A percentile compares a stretch with the other conserved stretches of the same genome.
phyloP scores from a whole-genome alignment of 1,284 basidiomycete genomes.

The Volvariella volvacea region DNA sequence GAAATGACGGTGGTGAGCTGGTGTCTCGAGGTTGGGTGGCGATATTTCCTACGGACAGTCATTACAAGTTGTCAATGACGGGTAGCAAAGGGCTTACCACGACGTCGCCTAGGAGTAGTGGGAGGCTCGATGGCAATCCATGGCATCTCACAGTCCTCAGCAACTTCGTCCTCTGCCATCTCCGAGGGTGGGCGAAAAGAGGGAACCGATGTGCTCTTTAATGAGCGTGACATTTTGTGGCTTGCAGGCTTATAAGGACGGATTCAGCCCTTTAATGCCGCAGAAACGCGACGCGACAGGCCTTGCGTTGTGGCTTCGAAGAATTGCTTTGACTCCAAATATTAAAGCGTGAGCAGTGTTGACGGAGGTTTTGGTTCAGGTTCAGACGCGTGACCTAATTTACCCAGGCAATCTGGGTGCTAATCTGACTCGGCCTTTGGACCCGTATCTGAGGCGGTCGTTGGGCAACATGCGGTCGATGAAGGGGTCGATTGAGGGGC shows the following conservation, averaged over 20 bases:
- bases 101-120: not conserved
- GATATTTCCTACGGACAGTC: not conserved
- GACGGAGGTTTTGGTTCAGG: not conserved
- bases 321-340: too few relatives aligned
- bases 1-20: constrained; percentile 33
- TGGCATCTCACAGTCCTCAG: not conserved
- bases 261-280: not conserved
- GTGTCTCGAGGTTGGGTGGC: not conserved
- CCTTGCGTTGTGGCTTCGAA: too few relatives aligned
- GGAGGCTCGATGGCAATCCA: constrained; percentile 18
- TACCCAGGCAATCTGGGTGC: too few relatives aligned
- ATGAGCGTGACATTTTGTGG: not conserved
- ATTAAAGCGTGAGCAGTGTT: too few relatives aligned
- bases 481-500: too few relatives aligned
- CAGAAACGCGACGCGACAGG: too few relatives aligned
- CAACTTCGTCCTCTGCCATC: not conserved
- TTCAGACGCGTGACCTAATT: too few relatives aligned
- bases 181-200: not conserved
- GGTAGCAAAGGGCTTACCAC: not conserved
- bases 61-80: not conserved
- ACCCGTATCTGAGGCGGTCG: not conserved
- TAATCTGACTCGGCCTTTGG: not conserved
- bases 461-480: not conserved
- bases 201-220: not conserved
- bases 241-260: not conserved